These are phyloP conservation scores for Fusarium tjaetaba DNA, from an alignment of 2,329 filamentous ascomycete genomes.

Conservation along the genomic window DNA sequence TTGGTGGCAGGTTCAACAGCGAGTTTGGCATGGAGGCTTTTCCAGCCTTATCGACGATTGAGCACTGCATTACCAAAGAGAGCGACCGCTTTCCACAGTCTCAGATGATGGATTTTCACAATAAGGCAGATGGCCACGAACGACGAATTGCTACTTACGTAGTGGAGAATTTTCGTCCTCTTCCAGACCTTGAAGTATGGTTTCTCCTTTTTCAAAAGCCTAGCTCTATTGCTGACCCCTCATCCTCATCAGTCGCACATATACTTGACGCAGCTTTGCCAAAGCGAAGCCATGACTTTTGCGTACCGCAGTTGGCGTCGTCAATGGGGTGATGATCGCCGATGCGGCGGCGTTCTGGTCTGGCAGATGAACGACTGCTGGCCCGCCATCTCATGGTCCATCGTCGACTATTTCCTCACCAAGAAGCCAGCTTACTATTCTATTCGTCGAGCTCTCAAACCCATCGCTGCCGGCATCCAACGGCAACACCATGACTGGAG, in stretches of 20 bases:
- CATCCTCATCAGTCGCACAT: not conserved
- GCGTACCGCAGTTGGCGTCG: conserved; percentile 1
- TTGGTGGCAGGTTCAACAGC: conserved; percentile 5
- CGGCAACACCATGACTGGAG: conserved; percentile 4
- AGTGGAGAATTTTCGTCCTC: not conserved
- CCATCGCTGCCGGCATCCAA: not conserved
- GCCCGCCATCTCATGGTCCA: not conserved
- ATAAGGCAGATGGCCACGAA: conserved; percentile 2
- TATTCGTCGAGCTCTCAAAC: not conserved
- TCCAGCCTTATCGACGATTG: not conserved
- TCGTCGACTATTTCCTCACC: not conserved
- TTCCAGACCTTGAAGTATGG: not conserved
- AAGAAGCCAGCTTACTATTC: conserved; percentile 2
- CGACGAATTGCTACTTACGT: not conserved
- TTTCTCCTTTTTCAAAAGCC: fast-evolving
- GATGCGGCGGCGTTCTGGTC: not conserved
- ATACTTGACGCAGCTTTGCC: not conserved
- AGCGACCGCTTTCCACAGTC: not conserved
- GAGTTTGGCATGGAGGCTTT: conserved; percentile 6
- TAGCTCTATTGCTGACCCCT: not conserved
- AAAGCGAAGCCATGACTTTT: conserved; percentile 1
- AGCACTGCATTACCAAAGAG: not conserved
- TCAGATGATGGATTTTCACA: conserved; percentile 4
- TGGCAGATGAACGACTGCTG: conserved; percentile 13
- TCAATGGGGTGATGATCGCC: not conserved